phyloP scores from a whole-genome alignment of 2,329 filamentous ascomycete species.

The Escovopsis sp. region DNA sequence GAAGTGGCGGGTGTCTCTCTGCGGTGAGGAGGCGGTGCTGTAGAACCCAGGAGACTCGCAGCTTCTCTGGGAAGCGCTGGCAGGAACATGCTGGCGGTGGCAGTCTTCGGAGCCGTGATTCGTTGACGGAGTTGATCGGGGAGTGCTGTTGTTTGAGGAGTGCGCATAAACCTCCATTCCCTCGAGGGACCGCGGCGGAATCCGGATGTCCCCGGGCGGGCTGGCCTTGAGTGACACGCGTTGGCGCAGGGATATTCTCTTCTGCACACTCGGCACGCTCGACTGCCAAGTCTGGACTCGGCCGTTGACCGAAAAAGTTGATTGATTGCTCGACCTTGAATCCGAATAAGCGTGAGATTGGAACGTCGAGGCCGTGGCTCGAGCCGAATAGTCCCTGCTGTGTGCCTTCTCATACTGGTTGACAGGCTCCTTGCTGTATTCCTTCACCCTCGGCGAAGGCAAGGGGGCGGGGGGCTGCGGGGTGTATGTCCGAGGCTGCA shows the following conservation, averaged over 20 bases:
- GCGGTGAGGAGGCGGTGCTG: conserved; percentile 17
- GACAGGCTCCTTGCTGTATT: no score
- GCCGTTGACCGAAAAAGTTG: background rate
- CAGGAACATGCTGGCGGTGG: conserved; percentile 16
- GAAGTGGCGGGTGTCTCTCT: conserved; percentile 36
- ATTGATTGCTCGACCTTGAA: background rate
- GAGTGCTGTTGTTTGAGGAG: conserved; percentile 20
- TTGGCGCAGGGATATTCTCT: conserved; percentile 35
- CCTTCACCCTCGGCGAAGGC: conserved; percentile 27
- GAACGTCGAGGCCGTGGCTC: conserved; percentile 4
- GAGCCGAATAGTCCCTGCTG: conserved; percentile 4
- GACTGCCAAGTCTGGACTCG: conserved; percentile 1
- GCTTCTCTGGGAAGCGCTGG: conserved; percentile 19
- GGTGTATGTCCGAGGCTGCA: conserved; percentile 44
- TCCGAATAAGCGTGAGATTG: conserved; percentile 11
- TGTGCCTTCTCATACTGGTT: no score
- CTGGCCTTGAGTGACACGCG: conserved; percentile 38
- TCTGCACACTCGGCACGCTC: conserved; percentile 7
- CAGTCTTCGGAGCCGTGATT: conserved; percentile 32
- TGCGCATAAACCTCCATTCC: conserved; percentile 6
- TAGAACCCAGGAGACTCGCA: conserved; percentile 13
- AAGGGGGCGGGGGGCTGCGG: conserved; percentile 32
- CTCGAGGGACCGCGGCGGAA: conserved; percentile 25
- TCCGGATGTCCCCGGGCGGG: conserved; percentile 38
- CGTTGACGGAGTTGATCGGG: conserved; percentile 20